Evolutionary conservation across 1,284 basidiomycete genomes (phyloP).

Genomic region (Wallemia mellicola): DNA sequence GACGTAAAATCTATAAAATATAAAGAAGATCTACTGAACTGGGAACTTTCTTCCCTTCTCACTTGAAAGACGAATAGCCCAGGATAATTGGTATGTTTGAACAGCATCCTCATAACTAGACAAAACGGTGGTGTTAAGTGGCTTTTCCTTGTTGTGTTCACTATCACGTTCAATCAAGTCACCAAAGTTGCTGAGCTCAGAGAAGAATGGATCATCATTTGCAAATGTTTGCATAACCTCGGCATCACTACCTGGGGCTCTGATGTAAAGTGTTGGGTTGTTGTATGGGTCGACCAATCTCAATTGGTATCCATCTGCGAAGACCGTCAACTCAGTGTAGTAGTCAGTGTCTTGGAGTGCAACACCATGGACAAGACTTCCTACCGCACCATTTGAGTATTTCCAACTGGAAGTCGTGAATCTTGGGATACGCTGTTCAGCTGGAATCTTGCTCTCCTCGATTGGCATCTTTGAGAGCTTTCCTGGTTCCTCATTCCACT

Average conservation of each 20-base stretch:
- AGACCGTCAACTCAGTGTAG: constrained; percentile 2
- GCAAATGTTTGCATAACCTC: constrained; percentile 44
- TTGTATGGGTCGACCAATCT: constrained; percentile 45
- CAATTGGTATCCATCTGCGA: constrained; percentile 6
- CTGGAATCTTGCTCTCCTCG: constrained; percentile 44
- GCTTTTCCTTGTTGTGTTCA: constrained; percentile 4
- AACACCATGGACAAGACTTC: constrained; percentile 57
- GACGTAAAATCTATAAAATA: neutral
- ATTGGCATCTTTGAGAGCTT: constrained; percentile 46
- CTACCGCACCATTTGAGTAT: constrained; percentile 70
- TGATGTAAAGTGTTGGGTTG: constrained; percentile 45
- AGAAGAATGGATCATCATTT: constrained; percentile 77
- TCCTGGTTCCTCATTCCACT: constrained; percentile 73
- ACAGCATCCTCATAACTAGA: constrained; percentile 34
- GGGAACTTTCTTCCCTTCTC: neutral
- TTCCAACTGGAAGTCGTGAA: constrained; percentile 26
- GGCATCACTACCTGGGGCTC: constrained; percentile 52
- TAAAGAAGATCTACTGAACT: neutral
- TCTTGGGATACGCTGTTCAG: constrained; percentile 29
- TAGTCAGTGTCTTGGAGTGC: constrained; percentile 71
- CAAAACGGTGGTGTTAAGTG: constrained; percentile 15
- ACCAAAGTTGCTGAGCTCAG: constrained; percentile 54
- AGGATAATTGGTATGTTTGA: constrained; percentile 57
- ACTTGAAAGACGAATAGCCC: constrained; percentile 18
- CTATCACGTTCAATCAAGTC: constrained; percentile 42